Evolutionary conservation across 768 basidiomycete genomes (phyloP).

Genomic region (Austroboletus festivus): DNA sequence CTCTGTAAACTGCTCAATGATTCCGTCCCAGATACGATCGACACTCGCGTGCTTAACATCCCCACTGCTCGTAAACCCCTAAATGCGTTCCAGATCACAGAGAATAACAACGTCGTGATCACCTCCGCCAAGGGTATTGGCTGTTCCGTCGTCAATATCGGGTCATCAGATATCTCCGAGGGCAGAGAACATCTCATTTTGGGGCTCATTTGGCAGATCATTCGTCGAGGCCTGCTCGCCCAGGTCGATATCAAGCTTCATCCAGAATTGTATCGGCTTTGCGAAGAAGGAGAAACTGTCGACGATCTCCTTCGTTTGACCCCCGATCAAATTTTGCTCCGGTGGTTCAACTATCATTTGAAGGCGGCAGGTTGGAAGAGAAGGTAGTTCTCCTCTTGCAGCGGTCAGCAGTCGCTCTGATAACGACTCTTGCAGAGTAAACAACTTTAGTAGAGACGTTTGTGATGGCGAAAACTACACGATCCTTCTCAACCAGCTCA

Average conservation of each 20-base stretch:
- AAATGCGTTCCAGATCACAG: constrained; percentile 98
- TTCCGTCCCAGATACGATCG: constrained; percentile 98
- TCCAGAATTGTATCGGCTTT: constrained; percentile 92
- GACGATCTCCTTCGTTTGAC: constrained; percentile 92
- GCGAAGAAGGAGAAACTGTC: constrained; percentile 96
- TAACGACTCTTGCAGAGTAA: constrained; percentile 67
- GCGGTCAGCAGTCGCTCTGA: not conserved
- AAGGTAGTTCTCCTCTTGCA: constrained; percentile 44
- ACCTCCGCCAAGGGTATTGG: constrained; percentile 97
- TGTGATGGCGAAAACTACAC: constrained; percentile 98
- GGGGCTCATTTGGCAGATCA: constrained; percentile 98
- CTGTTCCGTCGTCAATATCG: constrained; percentile 98
- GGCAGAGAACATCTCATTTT: constrained; percentile 96
- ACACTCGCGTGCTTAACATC: constrained; percentile 96
- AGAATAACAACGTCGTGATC: constrained; percentile 99
- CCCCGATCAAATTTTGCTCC: constrained; percentile 93
- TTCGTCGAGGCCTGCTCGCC: constrained; percentile 85
- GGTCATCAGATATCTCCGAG: constrained; percentile 87
- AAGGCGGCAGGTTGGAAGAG: constrained; percentile 92
- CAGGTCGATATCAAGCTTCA: constrained; percentile 99
- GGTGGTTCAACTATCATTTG: constrained; percentile 99
- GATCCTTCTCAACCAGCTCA: constrained; percentile 90
- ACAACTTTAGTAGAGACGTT: constrained; percentile 98
- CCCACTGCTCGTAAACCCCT: constrained; percentile 74
- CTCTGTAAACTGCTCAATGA: constrained; percentile 99